phyloP scores from a whole-genome alignment of 495 filamentous ascomycete genomes.

The Usnea hakonensis region DNA sequence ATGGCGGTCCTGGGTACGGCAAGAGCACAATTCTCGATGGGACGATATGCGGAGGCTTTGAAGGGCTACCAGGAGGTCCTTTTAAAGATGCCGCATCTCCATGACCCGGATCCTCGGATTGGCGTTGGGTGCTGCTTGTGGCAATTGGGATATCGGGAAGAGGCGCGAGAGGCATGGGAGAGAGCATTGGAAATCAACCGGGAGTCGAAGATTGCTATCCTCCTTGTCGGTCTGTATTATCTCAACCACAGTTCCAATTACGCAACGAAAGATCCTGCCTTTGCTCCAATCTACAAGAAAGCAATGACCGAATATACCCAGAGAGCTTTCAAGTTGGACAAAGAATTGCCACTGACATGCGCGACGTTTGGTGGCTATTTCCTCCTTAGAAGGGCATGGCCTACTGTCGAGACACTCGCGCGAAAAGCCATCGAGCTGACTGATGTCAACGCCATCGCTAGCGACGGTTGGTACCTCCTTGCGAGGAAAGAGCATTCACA shows the following conservation, averaged over 20 bases:
- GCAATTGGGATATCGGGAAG: constrained; percentile 88
- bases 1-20: constrained; percentile 84
- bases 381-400: constrained; percentile 63
- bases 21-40: constrained; percentile 72
- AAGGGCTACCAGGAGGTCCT: constrained; percentile 81
- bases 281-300: constrained; percentile 75
- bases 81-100: constrained; percentile 70
- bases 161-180: constrained; percentile 85
- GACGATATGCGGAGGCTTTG: constrained; percentile 72
- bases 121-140: constrained; percentile 94
- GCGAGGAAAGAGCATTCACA: constrained; percentile 80
- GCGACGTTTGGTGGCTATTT: constrained; percentile 85
- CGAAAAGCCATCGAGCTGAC: constrained; percentile 91
- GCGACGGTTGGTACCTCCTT: constrained; percentile 92
- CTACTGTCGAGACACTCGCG: constrained; percentile 74
- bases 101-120: constrained; percentile 92
- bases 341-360: constrained; percentile 83
- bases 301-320: constrained; percentile 92
- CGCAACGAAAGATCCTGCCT: constrained; percentile 67
- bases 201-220: constrained; percentile 82
- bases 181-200: constrained; percentile 77
- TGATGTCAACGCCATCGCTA: constrained; percentile 89
- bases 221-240: constrained; percentile 81
- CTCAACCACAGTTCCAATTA: constrained; percentile 74
- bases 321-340: constrained; percentile 90